Base-by-base conservation (phyloP, 805 yeast species). In the Ogataea degrootiae region DNA sequence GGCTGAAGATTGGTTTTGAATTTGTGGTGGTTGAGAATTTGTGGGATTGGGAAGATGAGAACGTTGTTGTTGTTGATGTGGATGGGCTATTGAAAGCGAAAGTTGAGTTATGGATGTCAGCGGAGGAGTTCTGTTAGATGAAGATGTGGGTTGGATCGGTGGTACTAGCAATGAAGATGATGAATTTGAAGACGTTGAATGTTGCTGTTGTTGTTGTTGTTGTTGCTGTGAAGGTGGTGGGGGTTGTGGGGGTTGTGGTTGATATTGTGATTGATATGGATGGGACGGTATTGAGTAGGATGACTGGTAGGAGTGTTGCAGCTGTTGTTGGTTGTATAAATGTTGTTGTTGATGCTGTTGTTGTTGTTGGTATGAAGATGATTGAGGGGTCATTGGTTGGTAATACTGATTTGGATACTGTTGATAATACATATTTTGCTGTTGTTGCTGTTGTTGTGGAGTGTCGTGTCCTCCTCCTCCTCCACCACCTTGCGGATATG, bases 311-410 rank as follows among this genome's bases (percentile, higher is more conserved):
- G 26, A 36, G 36, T 37, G 46, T 15, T 44, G 45, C 4, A 6
- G 37, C 15, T 47, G 52, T 39, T 43, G 48, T 36, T 47, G 52
- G 5, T 34, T 42, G 5, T 34, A 44, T 16, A 33, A 37, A 16
- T 42, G 53, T 21, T 44, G 46, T 15, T 16, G 45, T 39, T 40
- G 53, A 33, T 21, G 48, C 34, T 33, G 50, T 21, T 37, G 43
- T 39, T 22, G 50, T 33, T 14, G 48, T 19, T 33, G 44, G 37
- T 39, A 33, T 45, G 45, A 21, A 41, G 50, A 34, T 47, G 48
- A 21, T 35, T 48, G n/a, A 37, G 44, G 29, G 23, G 43, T 31
- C 37, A 47, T 19, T 38, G 39, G 26, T 16, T 19, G 45, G 7
- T 34, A 43, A 34, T 15, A 47, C 21, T 43, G 48, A 34, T 40